Percentiles rank a stretch among this genome's conserved stretches.
phyloP scores from a whole-genome alignment of 352 stramenopile species.

The Globisporangium cederbergense region DNA sequence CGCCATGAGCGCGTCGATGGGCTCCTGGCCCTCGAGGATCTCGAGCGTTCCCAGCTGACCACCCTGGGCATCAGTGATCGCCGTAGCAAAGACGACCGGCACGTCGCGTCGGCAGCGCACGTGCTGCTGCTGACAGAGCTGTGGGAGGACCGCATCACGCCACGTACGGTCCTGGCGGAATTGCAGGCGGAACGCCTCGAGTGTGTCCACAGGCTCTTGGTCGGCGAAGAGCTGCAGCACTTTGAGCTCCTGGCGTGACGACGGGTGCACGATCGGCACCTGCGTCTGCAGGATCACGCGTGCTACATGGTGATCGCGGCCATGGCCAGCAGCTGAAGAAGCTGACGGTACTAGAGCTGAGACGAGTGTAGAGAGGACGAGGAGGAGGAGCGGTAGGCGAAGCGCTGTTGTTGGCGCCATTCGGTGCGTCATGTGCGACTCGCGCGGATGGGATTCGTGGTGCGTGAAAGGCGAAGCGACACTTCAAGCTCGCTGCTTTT shows the following conservation, averaged over 20 bases:
- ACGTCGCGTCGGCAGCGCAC: conserved; percentile 20
- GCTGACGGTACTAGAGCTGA: neutral
- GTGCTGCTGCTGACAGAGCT: conserved; percentile 20
- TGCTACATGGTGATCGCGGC: too few relatives aligned
- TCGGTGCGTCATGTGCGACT: conserved; percentile 5
- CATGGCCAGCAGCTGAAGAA: neutral
- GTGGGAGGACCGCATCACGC: conserved; percentile 35
- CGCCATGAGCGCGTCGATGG: conserved; percentile 26
- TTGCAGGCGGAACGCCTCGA: conserved; percentile 43
- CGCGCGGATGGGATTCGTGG: neutral
- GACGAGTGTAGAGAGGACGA: neutral
- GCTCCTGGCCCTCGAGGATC: conserved; percentile 26
- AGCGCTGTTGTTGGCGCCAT: neutral
- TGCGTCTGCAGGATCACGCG: conserved; percentile 14
- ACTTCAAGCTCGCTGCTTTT: neutral
- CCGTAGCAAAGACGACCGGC: conserved; percentile 19
- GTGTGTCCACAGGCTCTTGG: conserved; percentile 49
- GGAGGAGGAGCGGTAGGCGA: neutral
- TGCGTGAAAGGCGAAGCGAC: neutral
- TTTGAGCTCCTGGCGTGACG: conserved; percentile 15
- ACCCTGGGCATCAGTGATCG: conserved; percentile 18
- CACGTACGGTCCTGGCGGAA: conserved; percentile 33
- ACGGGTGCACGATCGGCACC: conserved; percentile 16
- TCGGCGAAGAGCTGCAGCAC: conserved; percentile 30
- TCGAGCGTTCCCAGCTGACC: conserved; percentile 17